Evolutionary conservation across 768 basidiomycete species (phyloP), one percentile per base, ranked within the genome.

Genomic region (Leucosporidium scottii): DNA sequence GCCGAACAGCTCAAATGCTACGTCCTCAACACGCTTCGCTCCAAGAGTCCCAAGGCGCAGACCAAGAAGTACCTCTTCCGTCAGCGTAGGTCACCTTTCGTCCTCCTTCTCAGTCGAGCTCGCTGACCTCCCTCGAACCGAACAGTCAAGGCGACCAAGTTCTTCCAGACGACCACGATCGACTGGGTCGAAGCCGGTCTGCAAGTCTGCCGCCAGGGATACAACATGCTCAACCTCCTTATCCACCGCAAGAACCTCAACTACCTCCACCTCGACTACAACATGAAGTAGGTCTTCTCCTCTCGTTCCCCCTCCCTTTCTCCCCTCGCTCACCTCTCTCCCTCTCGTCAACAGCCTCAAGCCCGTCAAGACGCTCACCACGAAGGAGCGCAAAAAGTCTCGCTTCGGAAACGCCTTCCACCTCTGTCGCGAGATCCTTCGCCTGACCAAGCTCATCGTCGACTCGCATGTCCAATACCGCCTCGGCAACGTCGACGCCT

Each of bases 381-480:
- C 96, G 23, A 99, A 99, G 79, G 96, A 99, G 80, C 89, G 96
- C 61, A 99, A 99, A 81, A 98, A 98, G 82, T 98, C 96, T 44
- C 90, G 96, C 72, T 99, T 99, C 79, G 96, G 96, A 83, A 99
- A 99, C 78, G 96, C 96, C 10, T 97, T 96, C 85, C 92, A 94
- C 78, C 77, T 99, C 70, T 97, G 93, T 76, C 91, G 96, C 78
- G 96, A 99, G 80, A 99, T 99, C 69, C 81, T 99, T 36, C 91
- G 96, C 60, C 84, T 99, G 62, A 98, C 96, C 9, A 99, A 99
- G 80, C 88, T 98, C 44, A 91, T 99, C 62, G 96, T 99, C 73
- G 96, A 98, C 79, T 92, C 96, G 5, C 92, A 99, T 79, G 96
- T 98, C 28, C 96, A 99, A 77, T 98, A 91, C 82, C 91, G 96